Percentiles rank a stretch among this genome's conserved stretches.
Evolutionary conservation across 345 rosid genomes (phyloP).

Genomic region (Syzygium jambos): DNA sequence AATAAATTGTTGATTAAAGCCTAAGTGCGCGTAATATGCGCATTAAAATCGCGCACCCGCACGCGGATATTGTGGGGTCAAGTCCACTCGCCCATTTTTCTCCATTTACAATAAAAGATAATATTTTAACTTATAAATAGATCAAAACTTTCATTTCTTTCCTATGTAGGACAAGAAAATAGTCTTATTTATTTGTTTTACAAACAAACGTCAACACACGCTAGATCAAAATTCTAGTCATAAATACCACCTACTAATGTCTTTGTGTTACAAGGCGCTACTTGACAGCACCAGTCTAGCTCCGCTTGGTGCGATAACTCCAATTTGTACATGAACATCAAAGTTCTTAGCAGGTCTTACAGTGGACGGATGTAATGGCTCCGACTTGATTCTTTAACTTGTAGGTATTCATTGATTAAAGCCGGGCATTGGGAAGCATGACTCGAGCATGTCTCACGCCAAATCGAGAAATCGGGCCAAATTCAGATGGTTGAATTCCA

Average conservation of each 20-base stretch:
- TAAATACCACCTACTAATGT: neutral
- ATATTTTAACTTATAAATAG: no score
- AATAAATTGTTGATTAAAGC: no score
- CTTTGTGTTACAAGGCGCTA: neutral
- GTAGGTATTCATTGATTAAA: neutral
- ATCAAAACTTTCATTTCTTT: no score
- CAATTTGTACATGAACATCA: no score
- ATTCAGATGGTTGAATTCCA: rapidly evolving
- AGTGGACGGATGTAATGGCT: neutral
- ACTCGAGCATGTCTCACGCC: neutral
- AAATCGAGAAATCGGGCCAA: neutral
- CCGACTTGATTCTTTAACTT: neutral
- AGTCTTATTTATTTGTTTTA: no score
- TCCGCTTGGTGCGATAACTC: neutral
- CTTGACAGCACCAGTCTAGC: neutral
- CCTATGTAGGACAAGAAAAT: no score
- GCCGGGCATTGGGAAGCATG: neutral
- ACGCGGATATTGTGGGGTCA: no score
- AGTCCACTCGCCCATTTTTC: no score
- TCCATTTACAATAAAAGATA: no score
- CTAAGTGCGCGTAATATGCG: no score
- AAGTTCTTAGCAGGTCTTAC: neutral
- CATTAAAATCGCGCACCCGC: no score
- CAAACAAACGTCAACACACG: no score
- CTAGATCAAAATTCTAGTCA: neutral